phyloP scores from a whole-genome alignment of 768 basidiomycete genomes.

The Mrakia frigida region DNA sequence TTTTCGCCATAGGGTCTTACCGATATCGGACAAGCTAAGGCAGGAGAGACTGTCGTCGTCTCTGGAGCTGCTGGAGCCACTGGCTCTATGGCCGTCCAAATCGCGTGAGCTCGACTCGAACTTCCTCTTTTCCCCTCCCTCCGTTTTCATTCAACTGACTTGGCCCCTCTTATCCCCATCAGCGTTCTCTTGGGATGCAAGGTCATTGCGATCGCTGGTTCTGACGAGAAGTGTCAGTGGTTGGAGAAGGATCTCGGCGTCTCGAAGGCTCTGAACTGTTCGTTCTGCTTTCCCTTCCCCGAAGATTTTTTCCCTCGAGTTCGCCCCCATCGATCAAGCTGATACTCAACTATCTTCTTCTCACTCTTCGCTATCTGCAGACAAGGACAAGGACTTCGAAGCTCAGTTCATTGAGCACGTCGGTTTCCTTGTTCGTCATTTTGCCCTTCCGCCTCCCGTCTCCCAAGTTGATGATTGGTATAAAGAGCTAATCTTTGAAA shows the following conservation, averaged over 20 bases:
- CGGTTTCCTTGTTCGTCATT: slow-evolving; percentile 11
- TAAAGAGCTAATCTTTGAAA: not conserved
- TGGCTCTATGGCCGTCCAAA: slow-evolving; percentile 52
- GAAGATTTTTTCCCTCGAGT: not conserved
- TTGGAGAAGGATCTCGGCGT: slow-evolving; percentile 67
- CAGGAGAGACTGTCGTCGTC: slow-evolving; percentile 77
- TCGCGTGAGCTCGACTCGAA: not conserved
- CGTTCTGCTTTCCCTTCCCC: not conserved
- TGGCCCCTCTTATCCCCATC: not conserved
- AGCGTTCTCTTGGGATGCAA: slow-evolving; percentile 45
- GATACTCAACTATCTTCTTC: not conserved
- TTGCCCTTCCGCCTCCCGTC: not conserved
- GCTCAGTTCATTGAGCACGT: slow-evolving; percentile 60
- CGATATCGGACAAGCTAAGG: slow-evolving; percentile 71
- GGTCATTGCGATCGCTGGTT: slow-evolving; percentile 84
- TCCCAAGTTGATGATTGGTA: too few relatives aligned
- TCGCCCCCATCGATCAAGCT: not conserved
- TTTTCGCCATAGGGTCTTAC: slow-evolving; percentile 50
- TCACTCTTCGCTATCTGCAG: not conserved
- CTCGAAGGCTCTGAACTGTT: slow-evolving; percentile 69
- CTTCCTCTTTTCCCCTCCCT: not conserved
- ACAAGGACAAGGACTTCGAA: slow-evolving; percentile 48
- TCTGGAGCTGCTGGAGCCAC: slow-evolving; percentile 90
- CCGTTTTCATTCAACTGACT: not conserved
- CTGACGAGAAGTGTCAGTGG: slow-evolving; percentile 75